Percentiles rank a stretch among this genome's conserved stretches.
These are phyloP conservation scores for Sarocladiaceae sp. DNA, from an alignment of 2,329 filamentous ascomycete genomes.

Conservation along the genomic window DNA sequence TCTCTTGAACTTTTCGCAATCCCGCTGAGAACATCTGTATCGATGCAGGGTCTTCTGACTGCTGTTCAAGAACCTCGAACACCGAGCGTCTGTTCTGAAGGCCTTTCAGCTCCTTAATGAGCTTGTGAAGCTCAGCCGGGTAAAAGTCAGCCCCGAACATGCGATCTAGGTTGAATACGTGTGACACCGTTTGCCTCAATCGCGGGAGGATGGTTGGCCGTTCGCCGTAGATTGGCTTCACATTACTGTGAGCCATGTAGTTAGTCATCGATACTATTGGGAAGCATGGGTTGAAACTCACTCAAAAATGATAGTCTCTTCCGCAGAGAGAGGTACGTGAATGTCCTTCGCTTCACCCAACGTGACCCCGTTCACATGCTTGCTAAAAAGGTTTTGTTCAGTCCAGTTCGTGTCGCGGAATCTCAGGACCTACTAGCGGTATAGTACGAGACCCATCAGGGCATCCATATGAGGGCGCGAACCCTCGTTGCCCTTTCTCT, in stretches of 20 bases:
- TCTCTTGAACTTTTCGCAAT: neutral
- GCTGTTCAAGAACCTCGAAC: neutral
- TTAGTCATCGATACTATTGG: no score
- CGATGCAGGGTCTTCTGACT: neutral
- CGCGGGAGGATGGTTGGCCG: neutral
- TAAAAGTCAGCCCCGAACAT: constrained; percentile 13
- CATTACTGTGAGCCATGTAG: no score
- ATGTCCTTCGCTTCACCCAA: constrained; percentile 14
- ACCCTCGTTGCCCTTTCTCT: neutral
- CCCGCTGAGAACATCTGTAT: neutral
- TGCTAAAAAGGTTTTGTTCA: neutral
- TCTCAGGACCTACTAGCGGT: constrained; percentile 2
- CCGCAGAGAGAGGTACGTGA: constrained; percentile 18
- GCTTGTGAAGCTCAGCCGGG: neutral
- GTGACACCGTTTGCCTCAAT: constrained; percentile 20
- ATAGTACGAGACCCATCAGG: neutral
- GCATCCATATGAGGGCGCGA: neutral
- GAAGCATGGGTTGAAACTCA: constrained; percentile 14
- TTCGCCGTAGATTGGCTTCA: neutral
- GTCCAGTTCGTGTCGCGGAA: neutral
- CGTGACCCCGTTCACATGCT: constrained; percentile 14
- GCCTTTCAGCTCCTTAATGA: neutral
- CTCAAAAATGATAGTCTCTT: constrained; percentile 23
- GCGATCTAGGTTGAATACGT: constrained; percentile 24
- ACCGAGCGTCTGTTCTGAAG: neutral